phyloP scores from a whole-genome alignment of 495 filamentous ascomycete species.

The Podospora australis region DNA sequence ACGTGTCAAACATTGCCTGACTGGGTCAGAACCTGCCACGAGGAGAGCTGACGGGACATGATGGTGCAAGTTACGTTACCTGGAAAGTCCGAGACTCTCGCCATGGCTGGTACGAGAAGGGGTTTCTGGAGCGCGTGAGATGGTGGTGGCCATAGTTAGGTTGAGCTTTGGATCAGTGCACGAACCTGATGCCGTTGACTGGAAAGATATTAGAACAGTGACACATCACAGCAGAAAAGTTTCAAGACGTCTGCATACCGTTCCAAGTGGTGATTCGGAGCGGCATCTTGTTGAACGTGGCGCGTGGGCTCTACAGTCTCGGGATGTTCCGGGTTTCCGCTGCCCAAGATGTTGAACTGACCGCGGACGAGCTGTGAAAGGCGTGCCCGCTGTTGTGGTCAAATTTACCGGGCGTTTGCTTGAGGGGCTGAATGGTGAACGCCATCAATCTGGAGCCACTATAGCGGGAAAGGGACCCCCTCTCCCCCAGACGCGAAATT shows the following conservation, averaged over 20 bases:
- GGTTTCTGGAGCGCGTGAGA: constrained; percentile 55
- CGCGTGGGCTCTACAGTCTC: not conserved
- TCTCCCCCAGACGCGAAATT: too few species aligned
- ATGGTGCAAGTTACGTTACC: constrained; percentile 35
- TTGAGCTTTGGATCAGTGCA: not conserved
- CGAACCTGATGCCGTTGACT: constrained; percentile 92
- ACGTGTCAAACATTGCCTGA: constrained; percentile 86
- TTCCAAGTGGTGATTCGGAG: constrained; percentile 90
- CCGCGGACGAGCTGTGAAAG: too few species aligned
- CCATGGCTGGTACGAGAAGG: constrained; percentile 96
- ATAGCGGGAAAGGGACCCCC: too few species aligned
- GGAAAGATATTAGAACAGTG: constrained; percentile 2
- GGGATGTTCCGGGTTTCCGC: not conserved
- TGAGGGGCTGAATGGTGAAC: too few species aligned
- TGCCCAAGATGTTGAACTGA: not conserved
- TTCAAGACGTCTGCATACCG: constrained; percentile 43
- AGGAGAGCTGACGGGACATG: too few species aligned
- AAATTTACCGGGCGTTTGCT: too few species aligned
- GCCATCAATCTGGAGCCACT: too few species aligned
- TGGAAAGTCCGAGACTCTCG: constrained; percentile 76
- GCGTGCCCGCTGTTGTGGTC: too few species aligned
- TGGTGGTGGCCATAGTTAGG: not conserved
- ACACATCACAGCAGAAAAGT: not conserved
- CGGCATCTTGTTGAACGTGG: constrained; percentile 45
- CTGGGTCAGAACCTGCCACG: too few species aligned